Conservation (phyloP, 371 early-diverging fungal species). For the Haplosporangium sp. region DNA sequence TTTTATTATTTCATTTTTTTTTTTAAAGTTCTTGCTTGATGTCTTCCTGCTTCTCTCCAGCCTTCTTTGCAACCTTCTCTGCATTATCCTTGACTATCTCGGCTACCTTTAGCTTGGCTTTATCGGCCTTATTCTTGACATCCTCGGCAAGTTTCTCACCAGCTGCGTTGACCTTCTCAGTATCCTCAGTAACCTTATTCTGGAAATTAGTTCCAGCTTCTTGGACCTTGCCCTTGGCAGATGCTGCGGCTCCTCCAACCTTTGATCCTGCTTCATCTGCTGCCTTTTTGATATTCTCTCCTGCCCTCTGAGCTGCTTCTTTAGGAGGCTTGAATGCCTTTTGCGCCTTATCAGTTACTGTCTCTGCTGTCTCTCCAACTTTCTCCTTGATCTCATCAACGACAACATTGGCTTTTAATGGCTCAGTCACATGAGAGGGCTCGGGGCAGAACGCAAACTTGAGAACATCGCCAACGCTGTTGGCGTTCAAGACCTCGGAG, state of each 20-base stretch:
- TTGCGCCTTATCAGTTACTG: slow-evolving; percentile 21
- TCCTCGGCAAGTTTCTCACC: slow-evolving; percentile 28
- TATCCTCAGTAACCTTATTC: slow-evolving; percentile 21
- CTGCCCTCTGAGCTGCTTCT: slow-evolving; percentile 19
- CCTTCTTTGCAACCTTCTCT: slow-evolving; percentile 17
- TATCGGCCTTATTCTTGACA: slow-evolving; percentile 13
- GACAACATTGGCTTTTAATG: slow-evolving; percentile 12
- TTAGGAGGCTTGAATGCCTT: slow-evolving; percentile 29
- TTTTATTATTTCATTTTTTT: background rate
- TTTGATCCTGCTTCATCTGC: slow-evolving; percentile 8
- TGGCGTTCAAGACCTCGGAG: slow-evolving; percentile 41
- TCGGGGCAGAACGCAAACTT: slow-evolving; percentile 54
- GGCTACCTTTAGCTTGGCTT: slow-evolving; percentile 5
- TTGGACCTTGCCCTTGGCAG: slow-evolving; percentile 16
- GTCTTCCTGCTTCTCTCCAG: slow-evolving; percentile 9
- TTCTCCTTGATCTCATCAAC: slow-evolving; percentile 23
- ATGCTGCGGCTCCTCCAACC: slow-evolving; percentile 11
- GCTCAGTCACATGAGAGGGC: slow-evolving; percentile 6
- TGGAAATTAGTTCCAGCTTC: slow-evolving; percentile 20
- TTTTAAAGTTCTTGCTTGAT: slow-evolving; percentile 30
- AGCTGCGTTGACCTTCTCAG: slow-evolving; percentile 24
- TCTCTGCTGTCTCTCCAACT: slow-evolving; percentile 9
- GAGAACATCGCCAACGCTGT: slow-evolving; percentile 45
- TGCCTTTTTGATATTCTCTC: slow-evolving; percentile 8
- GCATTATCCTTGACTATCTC: slow-evolving; percentile 3